phyloP scores from a whole-genome alignment of 768 basidiomycete genomes.

The Rhizopogon vulgaris region DNA sequence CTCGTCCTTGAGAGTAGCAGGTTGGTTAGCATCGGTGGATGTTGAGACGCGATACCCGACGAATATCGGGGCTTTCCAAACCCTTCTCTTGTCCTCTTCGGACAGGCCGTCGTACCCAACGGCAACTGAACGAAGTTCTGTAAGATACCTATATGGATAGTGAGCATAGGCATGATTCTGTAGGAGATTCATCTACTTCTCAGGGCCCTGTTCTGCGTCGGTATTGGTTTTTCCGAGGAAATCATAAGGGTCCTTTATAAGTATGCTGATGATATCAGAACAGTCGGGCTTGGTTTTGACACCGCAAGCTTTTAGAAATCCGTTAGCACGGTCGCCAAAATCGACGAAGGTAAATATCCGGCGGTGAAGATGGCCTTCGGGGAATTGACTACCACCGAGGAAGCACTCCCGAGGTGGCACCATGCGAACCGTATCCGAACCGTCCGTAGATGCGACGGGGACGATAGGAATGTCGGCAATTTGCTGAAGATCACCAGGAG shows the following conservation, averaged over 20 bases:
- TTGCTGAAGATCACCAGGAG: slow-evolving; percentile 39
- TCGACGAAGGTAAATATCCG: slow-evolving; percentile 80
- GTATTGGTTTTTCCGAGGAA: slow-evolving; percentile 66
- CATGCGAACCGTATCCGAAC: slow-evolving; percentile 20
- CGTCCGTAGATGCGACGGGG: slow-evolving; percentile 34
- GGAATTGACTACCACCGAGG: slow-evolving; percentile 29
- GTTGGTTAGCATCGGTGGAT: slow-evolving; percentile 27
- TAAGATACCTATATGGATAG: slow-evolving; percentile 53
- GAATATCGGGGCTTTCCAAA: slow-evolving; percentile 65
- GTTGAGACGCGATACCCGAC: slow-evolving; percentile 51
- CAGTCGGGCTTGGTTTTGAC: slow-evolving; percentile 80
- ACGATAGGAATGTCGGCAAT: slow-evolving; percentile 58
- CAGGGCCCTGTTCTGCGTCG: slow-evolving; percentile 36
- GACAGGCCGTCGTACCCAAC: slow-evolving; percentile 51
- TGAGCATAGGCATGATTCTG: neutral
- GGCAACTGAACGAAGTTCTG: slow-evolving; percentile 75
- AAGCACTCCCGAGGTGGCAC: slow-evolving; percentile 61
- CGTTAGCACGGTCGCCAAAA: slow-evolving; percentile 70
- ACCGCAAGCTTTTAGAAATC: slow-evolving; percentile 77
- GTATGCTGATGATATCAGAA: slow-evolving; percentile 63
- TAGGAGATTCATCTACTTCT: slow-evolving; percentile 39
- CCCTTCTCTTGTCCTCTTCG: slow-evolving; percentile 33
- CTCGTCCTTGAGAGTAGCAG: slow-evolving; percentile 18
- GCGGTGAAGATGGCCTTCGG: slow-evolving; percentile 53
- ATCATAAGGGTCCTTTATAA: slow-evolving; percentile 55